Conservation (phyloP, 2,329 filamentous ascomycete species). For the Fusarium veterinarium region DNA sequence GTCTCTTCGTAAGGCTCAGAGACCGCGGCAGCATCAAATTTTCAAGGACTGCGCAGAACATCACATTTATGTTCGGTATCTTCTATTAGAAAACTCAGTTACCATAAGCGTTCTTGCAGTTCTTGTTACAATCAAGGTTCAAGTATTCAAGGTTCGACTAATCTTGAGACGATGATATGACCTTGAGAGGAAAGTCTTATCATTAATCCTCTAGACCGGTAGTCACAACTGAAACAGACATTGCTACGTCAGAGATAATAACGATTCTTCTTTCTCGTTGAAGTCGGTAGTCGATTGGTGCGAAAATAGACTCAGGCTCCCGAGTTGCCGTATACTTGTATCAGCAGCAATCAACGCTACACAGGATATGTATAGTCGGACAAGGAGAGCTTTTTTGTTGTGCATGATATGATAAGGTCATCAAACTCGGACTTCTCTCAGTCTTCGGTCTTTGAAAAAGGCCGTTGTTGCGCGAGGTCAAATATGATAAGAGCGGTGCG, state of each 20-base stretch:
- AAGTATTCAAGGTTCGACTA: not conserved
- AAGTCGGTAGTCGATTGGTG: not conserved
- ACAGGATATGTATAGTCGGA: not conserved
- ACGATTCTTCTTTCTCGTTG: not conserved
- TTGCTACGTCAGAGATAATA: not conserved
- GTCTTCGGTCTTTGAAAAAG: not conserved
- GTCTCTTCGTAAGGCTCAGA: too few relatives aligned
- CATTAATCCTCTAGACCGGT: not conserved
- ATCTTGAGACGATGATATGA: not conserved
- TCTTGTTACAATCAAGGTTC: not conserved
- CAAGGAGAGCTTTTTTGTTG: not conserved
- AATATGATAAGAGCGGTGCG: slow-evolving; percentile 1
- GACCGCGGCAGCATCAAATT: not conserved
- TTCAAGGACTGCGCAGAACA: not conserved
- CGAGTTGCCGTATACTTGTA: not conserved
- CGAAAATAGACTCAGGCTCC: not conserved
- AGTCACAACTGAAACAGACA: not conserved
- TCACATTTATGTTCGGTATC: not conserved
- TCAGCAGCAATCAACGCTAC: not conserved
- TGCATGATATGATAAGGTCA: not conserved
- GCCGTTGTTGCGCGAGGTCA: not conserved
- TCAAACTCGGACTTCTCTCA: not conserved
- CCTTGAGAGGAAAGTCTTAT: too few relatives aligned
- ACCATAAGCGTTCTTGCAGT: not conserved
- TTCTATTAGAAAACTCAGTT: rapidly evolving